Base-by-base conservation (phyloP, 2,329 filamentous ascomycete genomes). In the Cytospora piceicola region DNA sequence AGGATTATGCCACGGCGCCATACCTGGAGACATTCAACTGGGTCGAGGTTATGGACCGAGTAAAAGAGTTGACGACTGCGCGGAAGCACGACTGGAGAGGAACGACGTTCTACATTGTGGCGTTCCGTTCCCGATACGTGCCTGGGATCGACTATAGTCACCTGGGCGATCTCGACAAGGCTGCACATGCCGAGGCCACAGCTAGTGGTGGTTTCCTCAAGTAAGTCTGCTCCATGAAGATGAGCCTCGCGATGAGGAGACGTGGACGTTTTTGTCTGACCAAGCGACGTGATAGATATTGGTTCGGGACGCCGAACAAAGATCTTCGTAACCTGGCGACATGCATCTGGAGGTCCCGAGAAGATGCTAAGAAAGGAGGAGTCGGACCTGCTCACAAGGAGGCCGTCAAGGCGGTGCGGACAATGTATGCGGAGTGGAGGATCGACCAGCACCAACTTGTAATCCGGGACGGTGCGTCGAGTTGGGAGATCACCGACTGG, bases 11-110 rank as follows among this genome's bases (percentile, higher is more conserved):
- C 65, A 93, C 88, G 1, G 88, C 89, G 1, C 81, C 85, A 0
- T 97, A 96, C 77, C 76, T 81, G 4, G 84, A 88, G 2, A 88
- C 88, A 0, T 94, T 97, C 79, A 96, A 96, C 77, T 95, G 92
- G 88, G 68, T 75, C 3, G 78, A 85, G 52, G 82, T 93, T 17
- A 80, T 95, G 14, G 77, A 79, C 4, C 79, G 84, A 36, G 77
- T 95, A 60, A 82, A 78, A 64, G 73, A 79, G 1, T 79, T 93
- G 3, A 78, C 81, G 14, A 70, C 72, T 3, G 74, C 78, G 11
- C 82, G 83, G 15, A 77, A 77, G 7, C 77, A 83, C 69, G 67
- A 65, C 2, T 94, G 90, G 87, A 83, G 80, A 62, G 80, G 83
- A 66, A 84, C 83, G 58, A 83, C 81, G 32, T 96, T 94, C 79